Evolutionary conservation across 1,284 basidiomycete genomes (phyloP), one percentile per base, ranked within the genome.

Genomic region (Apiotrichum siamense): DNA sequence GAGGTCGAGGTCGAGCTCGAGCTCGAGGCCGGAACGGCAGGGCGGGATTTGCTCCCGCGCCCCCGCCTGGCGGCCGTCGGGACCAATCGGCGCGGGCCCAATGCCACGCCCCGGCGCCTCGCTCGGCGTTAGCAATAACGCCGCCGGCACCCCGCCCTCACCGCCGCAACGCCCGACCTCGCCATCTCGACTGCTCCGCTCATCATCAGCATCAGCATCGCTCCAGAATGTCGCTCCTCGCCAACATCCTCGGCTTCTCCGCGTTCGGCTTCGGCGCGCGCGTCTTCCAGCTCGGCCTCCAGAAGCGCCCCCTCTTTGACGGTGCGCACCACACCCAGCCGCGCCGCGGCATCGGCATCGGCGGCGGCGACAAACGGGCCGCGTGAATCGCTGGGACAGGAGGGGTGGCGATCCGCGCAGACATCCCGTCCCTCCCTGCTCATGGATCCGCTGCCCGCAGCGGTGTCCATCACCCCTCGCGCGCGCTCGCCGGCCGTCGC

Each of bases 241-340:
- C 81, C 53, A 86, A 81, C 69, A 76, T 90, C 61, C 66, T 87
- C 67, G 88, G 88, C 43, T 88, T 87, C 75, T 84, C 85, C 18
- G 74, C 80, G 51, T 85, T 88, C 65, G 88, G 88, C 26, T 81
- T 90, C 49, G 82, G 83, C 18, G 82, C 83, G 15, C 80, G 88
- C 57, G 77, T 87, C 55, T 86, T 86, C 61, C 88, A 90, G 73
- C 82, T 90, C 21, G 84, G 84, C 46, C 83, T 91, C 61, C 86
- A 88, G 56, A 69, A 72, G 60, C 62, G 72, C 39, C 55, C 57
- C 37, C 64, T 75, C 52, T 69, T 71, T 57, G 60, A 64, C 23
- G 60, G 73, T 75, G 51, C 44, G 71, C 60, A 3, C 18, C 33
- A 31, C 29, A 15, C 29, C 10, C 29, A 15, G 29, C 10, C 29